Evolutionary conservation across 371 early-diverging fungal species (phyloP).

Genomic region (Mucor sp.): DNA sequence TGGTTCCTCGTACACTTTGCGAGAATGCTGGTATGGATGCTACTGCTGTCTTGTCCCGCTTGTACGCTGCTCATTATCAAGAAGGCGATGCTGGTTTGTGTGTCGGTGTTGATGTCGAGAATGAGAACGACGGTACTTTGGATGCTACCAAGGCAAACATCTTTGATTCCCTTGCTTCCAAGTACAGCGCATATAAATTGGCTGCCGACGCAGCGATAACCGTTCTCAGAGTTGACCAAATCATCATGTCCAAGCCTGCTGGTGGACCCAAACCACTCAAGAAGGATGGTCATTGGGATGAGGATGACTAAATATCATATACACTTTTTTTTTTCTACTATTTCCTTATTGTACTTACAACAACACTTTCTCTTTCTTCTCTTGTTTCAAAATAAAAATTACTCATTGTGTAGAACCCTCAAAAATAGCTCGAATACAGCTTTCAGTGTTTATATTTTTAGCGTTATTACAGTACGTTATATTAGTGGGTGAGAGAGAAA

Average conservation of each 20-base stretch:
- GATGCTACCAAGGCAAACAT: slow-evolving; percentile 82
- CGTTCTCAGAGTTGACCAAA: slow-evolving; percentile 95
- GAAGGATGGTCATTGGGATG: slow-evolving; percentile 91
- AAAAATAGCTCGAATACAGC: not conserved
- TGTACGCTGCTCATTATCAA: slow-evolving; percentile 93
- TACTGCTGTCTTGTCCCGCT: slow-evolving; percentile 89
- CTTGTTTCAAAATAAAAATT: not conserved
- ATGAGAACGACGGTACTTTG: slow-evolving; percentile 72
- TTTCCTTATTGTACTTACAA: not conserved
- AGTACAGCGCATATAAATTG: slow-evolving; percentile 86
- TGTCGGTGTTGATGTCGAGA: slow-evolving; percentile 85
- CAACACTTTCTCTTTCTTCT: not conserved
- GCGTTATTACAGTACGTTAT: no score
- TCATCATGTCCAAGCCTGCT: slow-evolving; percentile 98
- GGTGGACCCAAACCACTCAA: slow-evolving; percentile 95
- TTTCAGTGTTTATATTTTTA: not conserved
- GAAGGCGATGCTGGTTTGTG: slow-evolving; percentile 51
- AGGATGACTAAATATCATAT: slow-evolving; percentile 55
- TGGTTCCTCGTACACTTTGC: slow-evolving; percentile 93
- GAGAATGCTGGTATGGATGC: slow-evolving; percentile 97
- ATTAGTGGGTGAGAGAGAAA: not conserved
- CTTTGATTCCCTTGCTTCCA: slow-evolving; percentile 80
- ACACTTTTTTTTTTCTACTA: not conserved
- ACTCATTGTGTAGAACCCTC: slow-evolving; percentile 21
- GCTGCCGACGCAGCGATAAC: slow-evolving; percentile 95